These are phyloP conservation scores for Picea engelmannii DNA, from an alignment of 83 land plant species.

Conservation along the genomic window DNA sequence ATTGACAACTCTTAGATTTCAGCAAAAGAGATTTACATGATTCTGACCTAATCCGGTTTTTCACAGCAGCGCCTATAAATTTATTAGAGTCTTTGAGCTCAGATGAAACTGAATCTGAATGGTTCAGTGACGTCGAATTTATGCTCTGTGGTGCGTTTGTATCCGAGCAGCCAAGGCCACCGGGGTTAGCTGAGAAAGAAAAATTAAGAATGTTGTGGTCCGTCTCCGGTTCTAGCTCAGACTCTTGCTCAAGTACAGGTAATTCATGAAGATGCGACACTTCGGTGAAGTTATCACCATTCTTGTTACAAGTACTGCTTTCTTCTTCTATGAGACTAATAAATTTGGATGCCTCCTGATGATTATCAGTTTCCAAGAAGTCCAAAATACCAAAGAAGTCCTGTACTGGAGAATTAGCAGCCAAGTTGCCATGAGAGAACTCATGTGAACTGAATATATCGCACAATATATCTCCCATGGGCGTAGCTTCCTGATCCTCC, in stretches of 20 bases:
- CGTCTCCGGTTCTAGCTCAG: not conserved
- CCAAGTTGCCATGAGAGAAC: too few species aligned
- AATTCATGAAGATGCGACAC: not conserved
- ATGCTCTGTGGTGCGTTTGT: not conserved
- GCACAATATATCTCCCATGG: too few species aligned
- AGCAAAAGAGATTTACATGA: not conserved
- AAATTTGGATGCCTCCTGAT: slow-evolving; percentile 2
- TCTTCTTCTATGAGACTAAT: not conserved
- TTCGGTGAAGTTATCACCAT: not conserved
- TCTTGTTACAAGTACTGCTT: slow-evolving; percentile 5
- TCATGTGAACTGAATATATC: too few species aligned
- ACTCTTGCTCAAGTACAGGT: slow-evolving; percentile 4
- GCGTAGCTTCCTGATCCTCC: too few species aligned
- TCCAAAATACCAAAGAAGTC: not conserved
- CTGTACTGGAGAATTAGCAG: too few species aligned
- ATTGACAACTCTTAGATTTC: not conserved
- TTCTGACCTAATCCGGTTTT: not conserved
- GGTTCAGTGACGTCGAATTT: not conserved
- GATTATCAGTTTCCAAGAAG: not conserved
- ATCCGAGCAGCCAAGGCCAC: not conserved
- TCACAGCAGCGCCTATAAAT: not conserved
- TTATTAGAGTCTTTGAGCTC: too few species aligned
- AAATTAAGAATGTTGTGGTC: not conserved
- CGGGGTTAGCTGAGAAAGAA: not conserved
- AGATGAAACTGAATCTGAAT: not conserved